A percentile compares a stretch with the other conserved stretches of the same genome.
Conservation (phyloP, 331 rosid species). For the Malus hybrid region DNA sequence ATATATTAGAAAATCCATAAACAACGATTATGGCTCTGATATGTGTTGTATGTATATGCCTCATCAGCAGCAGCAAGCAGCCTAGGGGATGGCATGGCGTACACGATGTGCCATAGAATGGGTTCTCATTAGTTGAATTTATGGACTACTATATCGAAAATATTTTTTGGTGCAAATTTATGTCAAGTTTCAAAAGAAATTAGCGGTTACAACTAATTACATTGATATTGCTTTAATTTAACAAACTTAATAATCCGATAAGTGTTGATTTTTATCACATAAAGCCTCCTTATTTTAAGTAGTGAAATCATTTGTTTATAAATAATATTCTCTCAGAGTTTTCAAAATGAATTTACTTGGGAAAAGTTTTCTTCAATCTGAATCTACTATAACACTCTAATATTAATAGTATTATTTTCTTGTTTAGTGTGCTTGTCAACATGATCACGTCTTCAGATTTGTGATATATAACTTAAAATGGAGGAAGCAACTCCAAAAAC, state of each 20-base stretch:
- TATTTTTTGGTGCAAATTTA: neutral
- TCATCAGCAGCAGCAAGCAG: neutral
- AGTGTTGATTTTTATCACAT: neutral
- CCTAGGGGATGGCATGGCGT: neutral
- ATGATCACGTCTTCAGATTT: neutral
- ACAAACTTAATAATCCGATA: neutral
- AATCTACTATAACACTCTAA: no score
- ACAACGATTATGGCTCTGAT: no score
- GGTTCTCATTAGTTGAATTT: neutral
- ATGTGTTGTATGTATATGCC: neutral
- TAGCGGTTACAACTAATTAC: neutral
- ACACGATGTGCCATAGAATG: neutral
- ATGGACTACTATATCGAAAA: neutral
- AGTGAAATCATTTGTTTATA: neutral
- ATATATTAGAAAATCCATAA: no score
- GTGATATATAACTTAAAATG: neutral
- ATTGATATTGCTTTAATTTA: no score
- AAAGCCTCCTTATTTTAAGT: fast-evolving
- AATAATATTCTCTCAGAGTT: no score
- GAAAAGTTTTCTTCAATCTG: no score
- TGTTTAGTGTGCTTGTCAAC: neutral
- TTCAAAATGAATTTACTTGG: neutral
- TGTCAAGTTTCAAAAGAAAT: neutral
- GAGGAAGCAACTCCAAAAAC: neutral
- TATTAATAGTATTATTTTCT: neutral